Evolutionary conservation across 192 early-diverging fungal genomes (phyloP).

Genomic region (Rhizophagus clarus): DNA sequence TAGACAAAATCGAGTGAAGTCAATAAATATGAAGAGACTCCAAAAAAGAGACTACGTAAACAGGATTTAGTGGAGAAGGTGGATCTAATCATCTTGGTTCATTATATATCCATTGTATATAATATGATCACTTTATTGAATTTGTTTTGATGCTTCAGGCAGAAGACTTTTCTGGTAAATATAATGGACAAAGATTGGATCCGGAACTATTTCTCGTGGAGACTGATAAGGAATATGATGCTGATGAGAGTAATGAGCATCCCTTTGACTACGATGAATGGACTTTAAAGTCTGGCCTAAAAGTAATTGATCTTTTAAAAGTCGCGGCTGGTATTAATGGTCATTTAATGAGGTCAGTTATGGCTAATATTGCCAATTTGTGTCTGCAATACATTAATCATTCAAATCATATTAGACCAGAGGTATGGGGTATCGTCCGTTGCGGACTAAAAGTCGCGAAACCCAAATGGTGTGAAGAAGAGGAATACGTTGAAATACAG

Average conservation of each 20-base stretch:
- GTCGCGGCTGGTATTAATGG: conserved; percentile 7
- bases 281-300: conserved; percentile 13
- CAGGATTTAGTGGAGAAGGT: conserved; percentile 20
- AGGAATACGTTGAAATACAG: conserved; percentile 28
- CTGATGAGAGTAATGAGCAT: conserved; percentile 10
- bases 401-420: conserved; percentile 21
- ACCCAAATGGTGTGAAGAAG: conserved; percentile 19
- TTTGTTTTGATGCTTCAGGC: too few species aligned
- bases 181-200: conserved; percentile 26
- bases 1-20: conserved; percentile 14
- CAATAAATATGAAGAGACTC: conserved; percentile 11
- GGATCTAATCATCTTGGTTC: background rate
- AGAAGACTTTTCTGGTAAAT: conserved; percentile 24
- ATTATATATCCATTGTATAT: conserved; percentile 22
- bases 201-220: conserved; percentile 12
- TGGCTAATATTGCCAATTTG: conserved; percentile 21
- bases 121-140: too few species aligned
- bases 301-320: conserved; percentile 32
- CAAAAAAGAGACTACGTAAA: conserved; percentile 22
- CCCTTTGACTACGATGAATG: conserved; percentile 19
- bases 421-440: conserved; percentile 25
- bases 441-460: conserved; percentile 20
- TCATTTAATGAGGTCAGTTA: conserved; percentile 30
- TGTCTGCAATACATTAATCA: conserved; percentile 24
- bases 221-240: conserved; percentile 28